phyloP scores from a whole-genome alignment of 2,329 filamentous ascomycete genomes.

The Penicillium thymicola region DNA sequence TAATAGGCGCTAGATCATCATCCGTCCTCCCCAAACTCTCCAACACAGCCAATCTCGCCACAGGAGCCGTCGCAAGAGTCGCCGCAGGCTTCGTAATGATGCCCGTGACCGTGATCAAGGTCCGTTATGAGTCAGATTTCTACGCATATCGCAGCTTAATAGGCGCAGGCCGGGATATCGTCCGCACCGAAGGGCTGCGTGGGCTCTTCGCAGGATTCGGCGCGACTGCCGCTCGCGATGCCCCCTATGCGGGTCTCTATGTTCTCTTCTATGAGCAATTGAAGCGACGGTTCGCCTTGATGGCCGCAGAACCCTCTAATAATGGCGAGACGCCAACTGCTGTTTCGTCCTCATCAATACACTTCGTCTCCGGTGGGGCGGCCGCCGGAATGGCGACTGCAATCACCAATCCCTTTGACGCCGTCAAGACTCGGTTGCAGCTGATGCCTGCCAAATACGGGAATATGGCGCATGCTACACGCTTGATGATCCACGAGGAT shows the following conservation, averaged over 20 bases:
- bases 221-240: slow-evolving; percentile 87
- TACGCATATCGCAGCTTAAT: slow-evolving; percentile 78
- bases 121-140: slow-evolving; percentile 85
- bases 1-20: slow-evolving; percentile 46
- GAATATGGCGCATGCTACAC: slow-evolving; percentile 75
- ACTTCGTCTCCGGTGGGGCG: slow-evolving; percentile 77
- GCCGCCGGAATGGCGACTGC: slow-evolving; percentile 81
- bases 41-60: slow-evolving; percentile 78
- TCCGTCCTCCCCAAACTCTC: slow-evolving; percentile 78
- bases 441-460: slow-evolving; percentile 77
- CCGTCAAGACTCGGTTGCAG: slow-evolving; percentile 92
- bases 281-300: slow-evolving; percentile 34
- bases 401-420: slow-evolving; percentile 94
- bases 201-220: slow-evolving; percentile 95
- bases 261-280: slow-evolving; percentile 81
- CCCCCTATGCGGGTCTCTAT: slow-evolving; percentile 94
- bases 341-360: slow-evolving; percentile 57
- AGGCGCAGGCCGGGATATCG: slow-evolving; percentile 71
- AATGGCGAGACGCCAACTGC: slow-evolving; percentile 18
- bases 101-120: slow-evolving; percentile 94
- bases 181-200: slow-evolving; percentile 66
- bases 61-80: slow-evolving; percentile 78
- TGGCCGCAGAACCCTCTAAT: slow-evolving; percentile 17
- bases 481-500: slow-evolving; percentile 77
- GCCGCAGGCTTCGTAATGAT: slow-evolving; percentile 88